These are phyloP conservation scores for Pseudovirgaria hyperparasitica DNA, from an alignment of 2,329 filamentous ascomycete genomes.

Conservation along the genomic window DNA sequence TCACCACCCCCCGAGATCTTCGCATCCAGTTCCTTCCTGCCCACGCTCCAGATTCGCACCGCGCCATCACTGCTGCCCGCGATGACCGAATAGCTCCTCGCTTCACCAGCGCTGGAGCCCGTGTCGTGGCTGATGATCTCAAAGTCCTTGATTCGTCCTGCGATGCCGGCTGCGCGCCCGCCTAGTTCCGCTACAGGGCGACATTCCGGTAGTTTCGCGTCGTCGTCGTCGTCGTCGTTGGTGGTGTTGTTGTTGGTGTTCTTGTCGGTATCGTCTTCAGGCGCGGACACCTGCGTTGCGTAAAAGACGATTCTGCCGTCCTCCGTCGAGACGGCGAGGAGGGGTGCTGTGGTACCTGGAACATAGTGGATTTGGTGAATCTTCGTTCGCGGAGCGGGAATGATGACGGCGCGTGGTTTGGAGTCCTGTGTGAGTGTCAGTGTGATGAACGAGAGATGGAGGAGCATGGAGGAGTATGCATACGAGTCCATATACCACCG, in stretches of 20 bases:
- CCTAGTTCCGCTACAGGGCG: slow-evolving; percentile 62
- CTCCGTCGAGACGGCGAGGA: slow-evolving; percentile 74
- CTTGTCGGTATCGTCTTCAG: no score
- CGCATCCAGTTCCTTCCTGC: slow-evolving; percentile 12
- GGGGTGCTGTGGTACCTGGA: slow-evolving; percentile 31
- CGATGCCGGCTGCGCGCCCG: slow-evolving; percentile 54
- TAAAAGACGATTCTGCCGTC: slow-evolving; percentile 82
- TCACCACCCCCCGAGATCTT: slow-evolving; percentile 7
- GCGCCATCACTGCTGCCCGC: slow-evolving; percentile 77
- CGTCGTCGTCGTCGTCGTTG: slow-evolving; percentile 32
- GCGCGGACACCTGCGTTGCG: slow-evolving; percentile 46
- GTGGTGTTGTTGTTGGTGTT: slow-evolving; percentile 15
- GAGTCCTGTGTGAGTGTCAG: slow-evolving; percentile 43
- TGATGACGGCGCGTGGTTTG: slow-evolving; percentile 60
- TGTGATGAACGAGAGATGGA: not conserved
- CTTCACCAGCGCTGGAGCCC: slow-evolving; percentile 22
- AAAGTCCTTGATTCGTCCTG: slow-evolving; percentile 80
- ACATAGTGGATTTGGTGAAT: slow-evolving; percentile 73
- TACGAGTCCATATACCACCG: slow-evolving; percentile 70
- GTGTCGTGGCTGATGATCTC: slow-evolving; percentile 41
- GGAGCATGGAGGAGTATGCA: slow-evolving; percentile 10
- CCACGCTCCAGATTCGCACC: slow-evolving; percentile 63
- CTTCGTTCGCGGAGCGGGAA: slow-evolving; percentile 59
- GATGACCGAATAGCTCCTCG: slow-evolving; percentile 41
- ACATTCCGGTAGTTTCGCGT: slow-evolving; percentile 50